Evolutionary conservation across 148 eudicot genomes (phyloP), one percentile per base, ranked within the genome.

Genomic region (Silene uniflora): DNA sequence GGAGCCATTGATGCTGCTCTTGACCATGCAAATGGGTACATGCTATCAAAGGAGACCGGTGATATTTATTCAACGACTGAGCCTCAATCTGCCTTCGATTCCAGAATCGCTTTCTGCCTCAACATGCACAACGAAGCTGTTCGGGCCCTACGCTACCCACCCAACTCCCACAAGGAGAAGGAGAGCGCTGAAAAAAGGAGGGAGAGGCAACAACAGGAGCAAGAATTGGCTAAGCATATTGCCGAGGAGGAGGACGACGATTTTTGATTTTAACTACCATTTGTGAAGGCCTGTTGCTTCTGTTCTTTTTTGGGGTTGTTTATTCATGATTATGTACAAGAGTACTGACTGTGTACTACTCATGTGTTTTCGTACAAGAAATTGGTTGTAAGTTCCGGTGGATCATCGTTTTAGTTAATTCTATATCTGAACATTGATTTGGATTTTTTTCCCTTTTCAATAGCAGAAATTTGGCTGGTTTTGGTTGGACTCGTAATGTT

Each of bases 41-140:
- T 94, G 98, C 85, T 94, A 21, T 94, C 97, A 10, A 91, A 90
- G 83, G 97, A 91, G 80, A 94, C 93, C 2, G 98, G 98, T 16
- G 98, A 93, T 42, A 88, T 94, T 66, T 94, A 94, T 85, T 94
- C 96, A 0, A 91, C 97, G 5, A 91, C 93, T 22, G 97, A 94
- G 86, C 98, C 98, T 47, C 98, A 91, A 74, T 79, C 84, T 8
- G 98, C 97, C 17, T 94, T 94, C 73, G 90, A 94, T 73, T 94
- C 98, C 2, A 86, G 98, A 81, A 91, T 94, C 72, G 97, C 97
- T 47, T 94, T 94, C 79, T 94, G 97, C 76, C 83, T 94, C 3
- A 91, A 94, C 76, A 94, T 94, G 98, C 98, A 94, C 77, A 94
- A 94, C 60, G 97, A 94, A 67, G 97, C 97, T 7, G 97, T 94